Percentiles rank a stretch among this genome's conserved stretches.
Conservation (phyloP, 805 yeast species). For the Metschnikowia lunata region DNA sequence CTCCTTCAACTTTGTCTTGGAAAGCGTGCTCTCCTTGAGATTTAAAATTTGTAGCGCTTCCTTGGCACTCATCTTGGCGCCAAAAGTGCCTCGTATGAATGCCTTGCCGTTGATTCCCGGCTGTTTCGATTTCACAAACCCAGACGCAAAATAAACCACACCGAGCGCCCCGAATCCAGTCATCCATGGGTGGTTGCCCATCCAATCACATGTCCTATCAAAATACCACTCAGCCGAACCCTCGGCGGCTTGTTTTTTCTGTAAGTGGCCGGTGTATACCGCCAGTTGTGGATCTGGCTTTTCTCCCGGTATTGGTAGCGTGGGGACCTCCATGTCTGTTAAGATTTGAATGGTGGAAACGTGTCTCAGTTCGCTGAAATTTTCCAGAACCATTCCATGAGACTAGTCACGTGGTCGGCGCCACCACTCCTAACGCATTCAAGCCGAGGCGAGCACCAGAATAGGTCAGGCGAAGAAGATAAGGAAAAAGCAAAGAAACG, state of each 20-base stretch:
- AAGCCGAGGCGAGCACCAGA: no score
- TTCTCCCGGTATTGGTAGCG: slow-evolving; percentile 55
- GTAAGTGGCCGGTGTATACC: slow-evolving; percentile 37
- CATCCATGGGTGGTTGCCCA: slow-evolving; percentile 74
- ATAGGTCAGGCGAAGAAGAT: no score
- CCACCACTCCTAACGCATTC: no score
- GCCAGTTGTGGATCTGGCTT: slow-evolving; percentile 17
- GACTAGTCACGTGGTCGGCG: no score
- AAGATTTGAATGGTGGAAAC: slow-evolving; percentile 1
- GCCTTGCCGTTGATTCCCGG: slow-evolving; percentile 66
- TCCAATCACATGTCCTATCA: slow-evolving; percentile 52
- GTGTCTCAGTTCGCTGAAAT: background rate
- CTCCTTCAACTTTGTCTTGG: slow-evolving; percentile 64
- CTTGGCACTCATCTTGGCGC: slow-evolving; percentile 79
- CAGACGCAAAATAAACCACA: slow-evolving; percentile 60
- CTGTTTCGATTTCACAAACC: slow-evolving; percentile 59
- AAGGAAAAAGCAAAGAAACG: no score
- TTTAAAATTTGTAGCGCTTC: slow-evolving; percentile 86
- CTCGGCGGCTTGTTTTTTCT: slow-evolving; percentile 38
- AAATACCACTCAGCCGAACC: slow-evolving; percentile 59
- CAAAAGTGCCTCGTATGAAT: slow-evolving; percentile 85
- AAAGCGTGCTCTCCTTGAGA: slow-evolving; percentile 60
- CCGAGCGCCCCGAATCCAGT: slow-evolving; percentile 68
- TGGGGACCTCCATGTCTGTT: slow-evolving; percentile 47
- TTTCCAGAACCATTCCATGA: no score